These are phyloP conservation scores for Sporothrix phasma DNA, from an alignment of 2,329 filamentous ascomycete genomes.

Conservation along the genomic window DNA sequence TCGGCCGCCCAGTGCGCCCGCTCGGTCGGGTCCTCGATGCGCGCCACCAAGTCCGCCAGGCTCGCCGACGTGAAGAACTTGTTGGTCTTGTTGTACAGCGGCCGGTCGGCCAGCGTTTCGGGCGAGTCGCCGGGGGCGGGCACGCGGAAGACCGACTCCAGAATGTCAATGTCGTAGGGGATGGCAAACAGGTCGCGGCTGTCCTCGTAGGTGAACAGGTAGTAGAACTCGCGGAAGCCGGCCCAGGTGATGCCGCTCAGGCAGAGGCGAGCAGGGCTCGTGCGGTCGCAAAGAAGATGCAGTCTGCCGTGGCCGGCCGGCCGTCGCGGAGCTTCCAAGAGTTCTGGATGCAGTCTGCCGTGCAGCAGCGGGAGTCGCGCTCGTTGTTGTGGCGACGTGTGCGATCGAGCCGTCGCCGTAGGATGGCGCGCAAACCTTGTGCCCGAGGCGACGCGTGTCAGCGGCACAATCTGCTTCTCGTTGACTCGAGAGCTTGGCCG, in stretches of 20 bases:
- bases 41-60: conserved; percentile 31
- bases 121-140: conserved; percentile 29
- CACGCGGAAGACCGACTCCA: conserved; percentile 46
- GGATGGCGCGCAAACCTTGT: conserved; percentile 49
- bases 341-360: conserved; percentile 50
- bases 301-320: conserved; percentile 32
- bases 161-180: conserved; percentile 48
- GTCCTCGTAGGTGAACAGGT: conserved; percentile 50
- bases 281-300: conserved; percentile 50
- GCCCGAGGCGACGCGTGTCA: conserved; percentile 44
- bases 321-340: conserved; percentile 34
- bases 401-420: conserved; percentile 30
- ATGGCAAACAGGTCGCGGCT: conserved; percentile 46
- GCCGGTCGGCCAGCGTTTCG: conserved; percentile 29
- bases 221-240: conserved; percentile 47
- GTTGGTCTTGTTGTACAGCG: conserved; percentile 46
- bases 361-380: conserved; percentile 44
- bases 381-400: conserved; percentile 50
- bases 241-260: conserved; percentile 49
- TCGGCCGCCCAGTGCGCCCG: conserved; percentile 29
- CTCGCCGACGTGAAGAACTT: conserved; percentile 43
- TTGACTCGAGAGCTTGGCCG: conserved; percentile 35
- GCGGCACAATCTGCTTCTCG: conserved; percentile 39
- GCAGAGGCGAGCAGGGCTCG: conserved; percentile 49
- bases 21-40: conserved; percentile 29